These are phyloP conservation scores for Ophiostoma tasmaniense DNA, from an alignment of 2,329 filamentous ascomycete genomes.

Conservation along the genomic window DNA sequence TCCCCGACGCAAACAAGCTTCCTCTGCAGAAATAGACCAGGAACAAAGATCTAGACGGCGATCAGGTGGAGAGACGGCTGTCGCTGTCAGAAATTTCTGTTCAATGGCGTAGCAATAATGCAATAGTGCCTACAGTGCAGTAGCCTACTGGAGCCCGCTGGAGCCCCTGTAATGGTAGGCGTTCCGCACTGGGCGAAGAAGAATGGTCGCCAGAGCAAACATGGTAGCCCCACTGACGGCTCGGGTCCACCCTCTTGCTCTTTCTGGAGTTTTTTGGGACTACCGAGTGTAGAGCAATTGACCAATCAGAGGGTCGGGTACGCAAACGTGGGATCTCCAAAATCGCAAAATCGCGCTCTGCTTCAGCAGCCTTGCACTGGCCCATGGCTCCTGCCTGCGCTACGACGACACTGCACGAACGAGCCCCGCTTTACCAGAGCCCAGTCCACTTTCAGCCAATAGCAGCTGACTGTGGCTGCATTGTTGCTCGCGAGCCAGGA, in stretches of 20 bases:
- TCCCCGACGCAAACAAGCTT: neutral
- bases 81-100: neutral
- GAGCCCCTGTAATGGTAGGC: neutral
- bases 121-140: neutral
- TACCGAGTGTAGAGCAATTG: neutral
- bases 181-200: neutral
- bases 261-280: neutral
- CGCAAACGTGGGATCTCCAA: conserved; percentile 13
- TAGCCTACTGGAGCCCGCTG: neutral
- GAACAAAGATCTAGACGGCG: neutral
- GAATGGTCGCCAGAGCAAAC: neutral
- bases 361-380: conserved; percentile 9
- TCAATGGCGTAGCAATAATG: conserved; percentile 1
- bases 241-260: neutral
- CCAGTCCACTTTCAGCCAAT: neutral
- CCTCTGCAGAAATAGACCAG: neutral
- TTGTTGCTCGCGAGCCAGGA: neutral
- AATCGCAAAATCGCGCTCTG: conserved; percentile 10
- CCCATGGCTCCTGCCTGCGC: neutral
- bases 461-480: neutral
- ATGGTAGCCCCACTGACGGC: neutral
- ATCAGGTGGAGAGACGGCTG: conserved; percentile 1
- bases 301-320: conserved; percentile 9
- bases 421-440: neutral
- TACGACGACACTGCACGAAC: neutral